Base-by-base conservation (phyloP, 2,329 filamentous ascomycete genomes). In the Rhynchosporium graminicola region DNA sequence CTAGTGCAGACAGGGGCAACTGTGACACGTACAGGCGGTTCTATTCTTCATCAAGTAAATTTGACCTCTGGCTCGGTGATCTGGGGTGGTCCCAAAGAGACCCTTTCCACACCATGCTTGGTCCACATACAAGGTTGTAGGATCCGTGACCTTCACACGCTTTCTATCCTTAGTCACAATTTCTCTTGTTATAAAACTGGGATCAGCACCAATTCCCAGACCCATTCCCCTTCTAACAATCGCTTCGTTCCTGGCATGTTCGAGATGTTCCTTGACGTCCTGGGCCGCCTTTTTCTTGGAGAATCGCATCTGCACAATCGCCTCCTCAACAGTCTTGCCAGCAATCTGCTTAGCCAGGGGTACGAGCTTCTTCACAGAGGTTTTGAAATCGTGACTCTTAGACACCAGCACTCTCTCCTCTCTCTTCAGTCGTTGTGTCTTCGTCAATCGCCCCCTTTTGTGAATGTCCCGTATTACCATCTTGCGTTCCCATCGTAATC, bases 261-360 rank as follows among this genome's bases (percentile, higher is more conserved):
- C 86, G 20, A 99, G 80, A 73, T 95, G 90, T 73, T 86, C 87
- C 69, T 84, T 80, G 33, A 98, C 86, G 72, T 97, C 92, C 68
- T 85, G 81, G 6, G 94, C 91, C 67, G 89, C 90, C 80, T 92
- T 94, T 85, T 99, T 99, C 81, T 92, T 91, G 76, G 89, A 94
- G 80, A 94, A 98, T 61, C 88, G 86, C 91, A 99, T 97, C 81
- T 99, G 95, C 60, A 90, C 79, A 68, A 98, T 91, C 13, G 95
- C 95, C 42, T 99, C 93, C 62, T 96, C 92, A 65, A 99, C 82
- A n/a, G 88, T 88, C 83, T 97, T 98, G 68, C 95, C 95, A 2
- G 87, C 83, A 73, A 99, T 95, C 79, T 98, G 95, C 60, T 89
- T 86, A 29, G 94, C 88, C 56, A 99, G 79, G 71, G 90, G 88